Evolutionary conservation across 1,139 yeast genomes (phyloP).

Genomic region (Pichia sp.): DNA sequence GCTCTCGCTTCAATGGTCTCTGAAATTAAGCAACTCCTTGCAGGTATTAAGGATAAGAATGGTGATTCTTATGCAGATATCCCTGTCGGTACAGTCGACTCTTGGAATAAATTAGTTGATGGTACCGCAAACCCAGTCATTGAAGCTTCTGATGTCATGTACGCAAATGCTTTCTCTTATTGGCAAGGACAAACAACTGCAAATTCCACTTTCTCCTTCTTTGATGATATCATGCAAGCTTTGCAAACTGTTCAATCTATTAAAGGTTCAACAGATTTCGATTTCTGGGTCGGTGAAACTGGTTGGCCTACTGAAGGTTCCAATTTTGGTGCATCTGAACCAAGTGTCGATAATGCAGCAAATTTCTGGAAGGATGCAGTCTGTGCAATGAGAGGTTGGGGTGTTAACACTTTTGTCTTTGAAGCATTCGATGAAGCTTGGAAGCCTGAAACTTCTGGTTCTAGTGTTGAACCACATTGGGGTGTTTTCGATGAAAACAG

Average conservation of each 20-base stretch:
- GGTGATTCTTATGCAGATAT: slow-evolving; percentile 67
- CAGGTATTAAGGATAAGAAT: slow-evolving; percentile 62
- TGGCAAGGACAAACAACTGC: slow-evolving; percentile 93
- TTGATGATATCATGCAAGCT: slow-evolving; percentile 96
- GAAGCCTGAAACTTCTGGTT: slow-evolving; percentile 88
- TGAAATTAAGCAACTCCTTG: slow-evolving; percentile 49
- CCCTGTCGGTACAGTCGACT: slow-evolving; percentile 90
- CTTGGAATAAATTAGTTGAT: slow-evolving; percentile 89
- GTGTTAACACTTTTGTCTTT: slow-evolving; percentile 82
- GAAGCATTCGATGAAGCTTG: slow-evolving; percentile 95
- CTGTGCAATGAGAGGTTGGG: slow-evolving; percentile 94
- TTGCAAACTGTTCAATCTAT: slow-evolving; percentile 75
- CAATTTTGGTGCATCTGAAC: slow-evolving; percentile 53
- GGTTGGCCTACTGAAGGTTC: slow-evolving; percentile 97
- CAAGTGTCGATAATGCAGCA: slow-evolving; percentile 67
- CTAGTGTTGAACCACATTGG: slow-evolving; percentile 86
- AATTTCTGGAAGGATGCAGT: slow-evolving; percentile 80
- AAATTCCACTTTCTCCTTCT: slow-evolving; percentile 82
- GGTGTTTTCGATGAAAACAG: slow-evolving; percentile 68
- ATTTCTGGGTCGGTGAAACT: slow-evolving; percentile 96
- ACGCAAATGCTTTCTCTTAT: slow-evolving; percentile 94
- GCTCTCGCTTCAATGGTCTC: slow-evolving; percentile 58
- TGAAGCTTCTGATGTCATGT: slow-evolving; percentile 72
- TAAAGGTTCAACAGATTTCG: slow-evolving; percentile 78
- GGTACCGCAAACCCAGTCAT: slow-evolving; percentile 65